A percentile compares a stretch with the other conserved stretches of the same genome.
phyloP scores from a whole-genome alignment of 768 basidiomycete species.

The Suillus cothurnatus region DNA sequence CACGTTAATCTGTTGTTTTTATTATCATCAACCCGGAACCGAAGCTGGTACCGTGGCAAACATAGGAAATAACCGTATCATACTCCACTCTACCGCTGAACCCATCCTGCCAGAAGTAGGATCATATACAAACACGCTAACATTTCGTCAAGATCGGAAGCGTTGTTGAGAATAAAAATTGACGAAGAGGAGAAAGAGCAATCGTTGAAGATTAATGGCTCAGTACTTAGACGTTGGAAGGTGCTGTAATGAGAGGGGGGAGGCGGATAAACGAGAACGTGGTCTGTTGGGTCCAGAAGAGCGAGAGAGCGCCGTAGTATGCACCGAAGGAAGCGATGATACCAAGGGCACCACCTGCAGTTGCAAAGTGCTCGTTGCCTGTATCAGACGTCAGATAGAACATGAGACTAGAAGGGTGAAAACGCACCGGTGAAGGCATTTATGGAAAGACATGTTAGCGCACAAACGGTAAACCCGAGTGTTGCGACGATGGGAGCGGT shows the following conservation, averaged over 20 bases:
- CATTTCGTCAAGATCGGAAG: background rate
- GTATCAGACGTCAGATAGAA: constrained; percentile 1
- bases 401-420: background rate
- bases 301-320: constrained; percentile 29
- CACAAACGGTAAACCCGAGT: constrained; percentile 23
- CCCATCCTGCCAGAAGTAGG: background rate
- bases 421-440: constrained; percentile 30
- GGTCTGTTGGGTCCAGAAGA: constrained; percentile 33
- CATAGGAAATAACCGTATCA: background rate
- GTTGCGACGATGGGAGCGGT: constrained; percentile 25
- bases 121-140: no score
- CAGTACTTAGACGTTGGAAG: constrained; percentile 16
- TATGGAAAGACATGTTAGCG: constrained; percentile 26
- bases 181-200: background rate
- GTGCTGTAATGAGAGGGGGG: constrained; percentile 22
- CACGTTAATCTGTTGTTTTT: background rate
- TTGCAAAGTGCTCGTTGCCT: constrained; percentile 27
- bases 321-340: constrained; percentile 30
- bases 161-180: background rate
- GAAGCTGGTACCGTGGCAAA: background rate
- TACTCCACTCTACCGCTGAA: background rate
- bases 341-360: constrained; percentile 29
- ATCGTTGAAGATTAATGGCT: background rate
- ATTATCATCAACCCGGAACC: background rate
- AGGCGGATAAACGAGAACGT: constrained; percentile 29